Percentiles rank a stretch among this genome's conserved stretches.
Evolutionary conservation across 2,329 filamentous ascomycete species (phyloP).

Genomic region (Rutstroemia sp.): DNA sequence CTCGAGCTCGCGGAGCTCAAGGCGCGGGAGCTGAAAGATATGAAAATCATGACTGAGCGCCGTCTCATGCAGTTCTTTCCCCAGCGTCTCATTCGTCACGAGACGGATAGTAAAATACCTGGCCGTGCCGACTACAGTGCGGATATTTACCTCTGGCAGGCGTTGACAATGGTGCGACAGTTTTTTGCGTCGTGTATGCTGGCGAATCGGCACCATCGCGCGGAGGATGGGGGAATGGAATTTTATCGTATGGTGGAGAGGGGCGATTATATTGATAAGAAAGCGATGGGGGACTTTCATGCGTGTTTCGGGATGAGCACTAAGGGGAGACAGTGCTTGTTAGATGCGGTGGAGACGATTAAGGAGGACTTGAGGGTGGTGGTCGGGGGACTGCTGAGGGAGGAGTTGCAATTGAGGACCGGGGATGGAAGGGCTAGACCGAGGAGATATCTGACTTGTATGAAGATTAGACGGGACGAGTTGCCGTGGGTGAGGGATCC

Average conservation of each 20-base stretch:
- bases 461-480: conserved; percentile 48
- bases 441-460: conserved; percentile 6
- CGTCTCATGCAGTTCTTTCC: conserved; percentile 20
- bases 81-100: conserved; percentile 16
- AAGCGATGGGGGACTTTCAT: conserved; percentile 2
- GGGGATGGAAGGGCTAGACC: not conserved
- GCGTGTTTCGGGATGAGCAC: conserved; percentile 5
- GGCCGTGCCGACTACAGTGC: conserved; percentile 22
- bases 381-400: conserved; percentile 1
- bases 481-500: conserved; percentile 43
- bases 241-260: conserved; percentile 22
- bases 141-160: conserved; percentile 27
- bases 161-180: conserved; percentile 20
- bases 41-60: conserved; percentile 21
- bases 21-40: conserved; percentile 14
- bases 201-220: conserved; percentile 15
- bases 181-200: conserved; percentile 15
- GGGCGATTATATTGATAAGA: conserved; percentile 13
- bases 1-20: conserved; percentile 17
- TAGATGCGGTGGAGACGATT: conserved; percentile 1
- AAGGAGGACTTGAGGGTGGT: conserved; percentile 5
- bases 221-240: conserved; percentile 20
- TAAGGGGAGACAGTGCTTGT: conserved; percentile 6
- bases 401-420: not conserved
- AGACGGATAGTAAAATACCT: conserved; percentile 11